These are phyloP conservation scores for Blastocystis sp. DNA, from an alignment of 352 stramenopile species.

Conservation along the genomic window DNA sequence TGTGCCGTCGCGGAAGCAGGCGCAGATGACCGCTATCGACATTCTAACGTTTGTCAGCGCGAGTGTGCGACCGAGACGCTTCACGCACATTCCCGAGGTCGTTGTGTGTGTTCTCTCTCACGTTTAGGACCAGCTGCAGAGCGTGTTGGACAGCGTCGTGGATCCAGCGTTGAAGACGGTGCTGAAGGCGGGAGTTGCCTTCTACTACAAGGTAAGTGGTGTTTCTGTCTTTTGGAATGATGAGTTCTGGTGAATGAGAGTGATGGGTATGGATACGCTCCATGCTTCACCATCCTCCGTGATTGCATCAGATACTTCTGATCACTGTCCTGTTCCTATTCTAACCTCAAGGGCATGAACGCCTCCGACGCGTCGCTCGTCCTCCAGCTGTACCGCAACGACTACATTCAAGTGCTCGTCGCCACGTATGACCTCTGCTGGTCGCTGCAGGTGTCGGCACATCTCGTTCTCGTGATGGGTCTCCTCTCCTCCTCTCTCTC, in stretches of 20 bases:
- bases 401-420: conserved; percentile 81
- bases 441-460: conserved; percentile 71
- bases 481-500: background rate
- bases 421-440: conserved; percentile 82
- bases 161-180: conserved; percentile 84
- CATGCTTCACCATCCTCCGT: no score
- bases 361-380: conserved; percentile 78
- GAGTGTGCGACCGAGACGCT: conserved; percentile 60
- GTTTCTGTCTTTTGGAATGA: background rate
- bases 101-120: background rate
- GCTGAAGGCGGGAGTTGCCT: conserved; percentile 81
- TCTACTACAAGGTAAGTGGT: conserved; percentile 68
- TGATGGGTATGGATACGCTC: no score
- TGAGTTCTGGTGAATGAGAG: background rate
- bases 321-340: background rate
- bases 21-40: conserved; percentile 93
- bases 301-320: conserved; percentile 49
- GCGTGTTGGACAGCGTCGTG: conserved; percentile 61
- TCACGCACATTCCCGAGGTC: background rate
- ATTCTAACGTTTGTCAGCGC: conserved; percentile 87
- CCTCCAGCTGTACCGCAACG: conserved; percentile 72
- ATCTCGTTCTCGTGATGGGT: conserved; percentile 90
- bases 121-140: background rate
- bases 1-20: conserved; percentile 90
- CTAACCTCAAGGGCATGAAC: conserved; percentile 69